These are phyloP conservation scores for Fusarium tupiense DNA, from an alignment of 2,329 filamentous ascomycete genomes.

Conservation along the genomic window DNA sequence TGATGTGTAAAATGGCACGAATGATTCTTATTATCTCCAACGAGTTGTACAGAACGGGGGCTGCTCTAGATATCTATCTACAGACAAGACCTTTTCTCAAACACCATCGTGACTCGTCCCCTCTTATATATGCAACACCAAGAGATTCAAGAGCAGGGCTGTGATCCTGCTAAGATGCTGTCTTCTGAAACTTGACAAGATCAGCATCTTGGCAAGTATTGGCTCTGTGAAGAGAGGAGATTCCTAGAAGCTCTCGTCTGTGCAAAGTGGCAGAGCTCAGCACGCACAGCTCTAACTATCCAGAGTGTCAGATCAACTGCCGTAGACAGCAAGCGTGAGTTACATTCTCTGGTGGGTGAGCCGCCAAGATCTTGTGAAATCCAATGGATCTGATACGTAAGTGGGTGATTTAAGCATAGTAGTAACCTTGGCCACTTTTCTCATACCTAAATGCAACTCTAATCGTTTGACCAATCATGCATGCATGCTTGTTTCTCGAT, in stretches of 20 bases:
- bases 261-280: neutral
- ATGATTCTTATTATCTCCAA: too few species aligned
- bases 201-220: slow-evolving; percentile 31
- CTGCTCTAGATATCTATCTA: neutral
- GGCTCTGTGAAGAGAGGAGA: neutral
- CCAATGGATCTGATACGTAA: neutral
- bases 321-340: neutral
- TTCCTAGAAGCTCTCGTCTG: neutral
- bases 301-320: neutral
- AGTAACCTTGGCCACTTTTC: slow-evolving; percentile 25
- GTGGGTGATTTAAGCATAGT: slow-evolving; percentile 17
- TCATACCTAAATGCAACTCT: slow-evolving; percentile 12
- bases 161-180: slow-evolving; percentile 9
- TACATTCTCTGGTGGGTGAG: neutral
- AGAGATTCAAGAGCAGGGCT: slow-evolving; percentile 16
- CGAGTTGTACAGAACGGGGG: neutral
- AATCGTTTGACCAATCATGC: slow-evolving; percentile 1
- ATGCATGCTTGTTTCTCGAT: neutral
- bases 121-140: slow-evolving; percentile 28
- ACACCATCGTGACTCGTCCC: slow-evolving; percentile 3
- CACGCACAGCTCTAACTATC: neutral
- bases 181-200: slow-evolving; percentile 27
- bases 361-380: slow-evolving; percentile 7
- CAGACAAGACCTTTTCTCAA: neutral
- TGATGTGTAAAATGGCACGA: neutral